Evolutionary conservation across 2,329 filamentous ascomycete genomes (phyloP).

Genomic region (Hypoxylon sp.): DNA sequence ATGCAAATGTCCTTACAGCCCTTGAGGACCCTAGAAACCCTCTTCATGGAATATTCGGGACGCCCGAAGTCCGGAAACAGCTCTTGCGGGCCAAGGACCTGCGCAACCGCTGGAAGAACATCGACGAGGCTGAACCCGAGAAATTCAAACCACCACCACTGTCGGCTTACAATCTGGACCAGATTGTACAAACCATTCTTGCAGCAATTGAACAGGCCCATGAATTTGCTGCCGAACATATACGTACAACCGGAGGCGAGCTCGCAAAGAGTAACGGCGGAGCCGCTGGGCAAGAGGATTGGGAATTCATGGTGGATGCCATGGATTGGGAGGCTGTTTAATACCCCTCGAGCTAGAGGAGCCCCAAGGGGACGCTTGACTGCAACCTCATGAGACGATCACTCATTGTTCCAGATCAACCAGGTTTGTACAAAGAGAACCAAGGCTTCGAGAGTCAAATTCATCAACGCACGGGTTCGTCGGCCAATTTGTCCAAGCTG

Average conservation of each 20-base stretch:
- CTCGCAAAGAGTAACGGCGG: constrained; percentile 42
- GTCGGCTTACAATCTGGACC: constrained; percentile 71
- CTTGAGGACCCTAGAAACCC: constrained; percentile 70
- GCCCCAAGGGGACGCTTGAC: background rate
- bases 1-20: constrained; percentile 76
- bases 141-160: constrained; percentile 57
- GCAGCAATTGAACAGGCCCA: constrained; percentile 71
- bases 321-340: constrained; percentile 69
- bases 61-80: constrained; percentile 67
- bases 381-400: background rate
- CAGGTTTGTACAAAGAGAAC: background rate
- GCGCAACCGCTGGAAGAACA: constrained; percentile 79
- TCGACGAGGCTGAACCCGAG: constrained; percentile 58
- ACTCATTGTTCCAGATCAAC: background rate
- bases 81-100: constrained; percentile 76
- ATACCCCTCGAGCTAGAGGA: background rate
- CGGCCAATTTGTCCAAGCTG: background rate
- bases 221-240: constrained; percentile 62
- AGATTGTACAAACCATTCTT: constrained; percentile 70
- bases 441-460: background rate
- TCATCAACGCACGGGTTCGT: background rate
- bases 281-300: constrained; percentile 56
- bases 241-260: constrained; percentile 49
- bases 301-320: constrained; percentile 70
- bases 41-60: constrained; percentile 68